These are phyloP conservation scores for Pleurotus tuoliensis DNA, from an alignment of 768 basidiomycete species.

Conservation along the genomic window DNA sequence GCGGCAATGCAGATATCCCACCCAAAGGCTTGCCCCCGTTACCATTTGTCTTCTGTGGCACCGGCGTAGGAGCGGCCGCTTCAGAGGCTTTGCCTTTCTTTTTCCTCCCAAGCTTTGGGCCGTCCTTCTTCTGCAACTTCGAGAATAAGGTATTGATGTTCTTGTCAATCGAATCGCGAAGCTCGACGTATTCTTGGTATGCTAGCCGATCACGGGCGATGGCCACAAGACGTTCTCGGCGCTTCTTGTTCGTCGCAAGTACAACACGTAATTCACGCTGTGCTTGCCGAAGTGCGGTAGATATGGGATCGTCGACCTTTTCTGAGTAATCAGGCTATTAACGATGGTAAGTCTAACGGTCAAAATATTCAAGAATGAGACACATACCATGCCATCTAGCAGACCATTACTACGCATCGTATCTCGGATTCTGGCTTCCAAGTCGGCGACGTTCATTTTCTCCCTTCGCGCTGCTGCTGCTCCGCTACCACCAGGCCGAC, in stretches of 20 bases:
- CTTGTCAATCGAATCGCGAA: conserved; percentile 84
- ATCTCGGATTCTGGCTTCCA: conserved; percentile 72
- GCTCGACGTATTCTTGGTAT: conserved; percentile 86
- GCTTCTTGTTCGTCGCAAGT: conserved; percentile 77
- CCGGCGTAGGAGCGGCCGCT: conserved; percentile 22
- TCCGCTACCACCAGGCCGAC: conserved; percentile 74
- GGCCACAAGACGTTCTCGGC: conserved; percentile 65
- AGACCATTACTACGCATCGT: conserved; percentile 77
- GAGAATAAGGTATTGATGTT: conserved; percentile 70
- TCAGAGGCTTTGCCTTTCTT: conserved; percentile 51
- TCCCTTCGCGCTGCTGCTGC: conserved; percentile 73
- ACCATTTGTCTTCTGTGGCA: conserved; percentile 24
- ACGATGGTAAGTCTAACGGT: background rate
- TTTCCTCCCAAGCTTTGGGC: conserved; percentile 73
- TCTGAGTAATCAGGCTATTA: conserved; percentile 67
- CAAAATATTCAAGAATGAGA: too few relatives aligned
- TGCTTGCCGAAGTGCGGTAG: conserved; percentile 83
- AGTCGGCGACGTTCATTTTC: conserved; percentile 72
- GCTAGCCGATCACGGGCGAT: conserved; percentile 86
- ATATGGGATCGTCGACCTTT: conserved; percentile 91
- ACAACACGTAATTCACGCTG: conserved; percentile 79
- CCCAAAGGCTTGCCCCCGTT: conserved; percentile 20
- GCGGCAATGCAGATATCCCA: conserved; percentile 36
- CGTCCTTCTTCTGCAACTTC: conserved; percentile 81
- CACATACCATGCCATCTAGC: conserved; percentile 64